Conservation (phyloP, 2,329 filamentous ascomycete genomes). For the Stagonosporopsis tanaceti region DNA sequence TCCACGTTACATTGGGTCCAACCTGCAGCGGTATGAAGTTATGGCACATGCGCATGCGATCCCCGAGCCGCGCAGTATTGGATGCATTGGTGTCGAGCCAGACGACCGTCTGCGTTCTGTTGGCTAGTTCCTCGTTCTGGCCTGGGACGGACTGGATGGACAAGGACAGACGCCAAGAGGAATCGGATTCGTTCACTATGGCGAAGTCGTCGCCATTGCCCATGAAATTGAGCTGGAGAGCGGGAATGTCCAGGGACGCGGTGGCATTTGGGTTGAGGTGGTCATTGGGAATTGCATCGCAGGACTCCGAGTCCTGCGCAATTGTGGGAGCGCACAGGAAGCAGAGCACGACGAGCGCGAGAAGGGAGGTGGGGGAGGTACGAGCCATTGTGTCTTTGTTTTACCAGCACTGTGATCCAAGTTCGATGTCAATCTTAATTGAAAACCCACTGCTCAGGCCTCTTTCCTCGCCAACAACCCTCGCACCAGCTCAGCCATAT, state of each 20-base stretch:
- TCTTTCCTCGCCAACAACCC: not conserved
- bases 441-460: not conserved
- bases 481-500: not conserved
- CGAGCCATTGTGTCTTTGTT: not conserved
- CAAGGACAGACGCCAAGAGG: not conserved
- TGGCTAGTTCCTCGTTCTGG: not conserved
- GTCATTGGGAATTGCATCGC: not conserved
- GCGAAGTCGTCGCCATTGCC: not conserved
- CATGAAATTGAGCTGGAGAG: not conserved
- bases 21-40: slow-evolving; percentile 1
- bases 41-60: slow-evolving; percentile 5
- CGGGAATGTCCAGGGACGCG: not conserved
- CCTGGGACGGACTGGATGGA: not conserved
- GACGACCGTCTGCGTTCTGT: not conserved
- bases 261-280: not conserved
- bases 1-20: slow-evolving; percentile 1
- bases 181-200: not conserved
- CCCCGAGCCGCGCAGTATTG: not conserved
- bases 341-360: not conserved
- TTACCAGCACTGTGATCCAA: not conserved
- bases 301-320: not conserved
- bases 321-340: not conserved
- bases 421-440: not conserved
- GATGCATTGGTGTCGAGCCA: slow-evolving; percentile 3
- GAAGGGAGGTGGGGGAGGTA: not conserved